These are phyloP conservation scores for Haplosporangium sp. DNA, from an alignment of 371 early-diverging fungal genomes.

Conservation along the genomic window DNA sequence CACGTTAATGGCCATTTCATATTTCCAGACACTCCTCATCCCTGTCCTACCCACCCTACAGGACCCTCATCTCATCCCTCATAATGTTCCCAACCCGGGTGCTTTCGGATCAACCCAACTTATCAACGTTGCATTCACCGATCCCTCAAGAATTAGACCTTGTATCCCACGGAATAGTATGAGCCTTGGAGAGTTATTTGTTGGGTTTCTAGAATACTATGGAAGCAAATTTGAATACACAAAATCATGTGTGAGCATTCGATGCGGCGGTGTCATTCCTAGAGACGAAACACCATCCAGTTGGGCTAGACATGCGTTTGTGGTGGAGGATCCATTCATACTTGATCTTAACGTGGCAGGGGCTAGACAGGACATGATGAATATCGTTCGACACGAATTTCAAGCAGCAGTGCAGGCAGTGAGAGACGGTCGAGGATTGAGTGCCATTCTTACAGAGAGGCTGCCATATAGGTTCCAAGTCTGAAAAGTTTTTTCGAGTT, in stretches of 20 bases:
- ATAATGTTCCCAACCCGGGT: constrained; percentile 49
- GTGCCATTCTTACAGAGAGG: constrained; percentile 43
- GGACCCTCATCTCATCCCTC: constrained; percentile 53
- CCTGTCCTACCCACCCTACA: constrained; percentile 47
- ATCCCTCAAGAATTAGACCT: constrained; percentile 42
- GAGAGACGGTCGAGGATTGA: constrained; percentile 42
- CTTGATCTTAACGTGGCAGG: constrained; percentile 46
- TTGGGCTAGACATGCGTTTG: constrained; percentile 42
- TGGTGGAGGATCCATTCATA: constrained; percentile 51
- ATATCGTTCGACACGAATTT: constrained; percentile 51
- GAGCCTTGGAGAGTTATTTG: constrained; percentile 46
- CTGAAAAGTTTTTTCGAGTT: not conserved
- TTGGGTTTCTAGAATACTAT: constrained; percentile 53
- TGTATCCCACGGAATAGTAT: constrained; percentile 45
- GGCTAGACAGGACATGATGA: constrained; percentile 43
- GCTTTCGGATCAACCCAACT: constrained; percentile 17
- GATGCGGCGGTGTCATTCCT: constrained; percentile 45
- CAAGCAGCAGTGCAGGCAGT: constrained; percentile 52
- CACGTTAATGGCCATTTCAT: constrained; percentile 51
- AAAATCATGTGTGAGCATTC: constrained; percentile 43
- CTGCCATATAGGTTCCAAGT: constrained; percentile 26
- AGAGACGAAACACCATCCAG: constrained; percentile 17
- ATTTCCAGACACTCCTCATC: constrained; percentile 39
- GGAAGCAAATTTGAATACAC: constrained; percentile 51
- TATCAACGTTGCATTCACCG: constrained; percentile 53